These are phyloP conservation scores for Xylaria acuta DNA, from an alignment of 495 filamentous ascomycete species.

Conservation along the genomic window DNA sequence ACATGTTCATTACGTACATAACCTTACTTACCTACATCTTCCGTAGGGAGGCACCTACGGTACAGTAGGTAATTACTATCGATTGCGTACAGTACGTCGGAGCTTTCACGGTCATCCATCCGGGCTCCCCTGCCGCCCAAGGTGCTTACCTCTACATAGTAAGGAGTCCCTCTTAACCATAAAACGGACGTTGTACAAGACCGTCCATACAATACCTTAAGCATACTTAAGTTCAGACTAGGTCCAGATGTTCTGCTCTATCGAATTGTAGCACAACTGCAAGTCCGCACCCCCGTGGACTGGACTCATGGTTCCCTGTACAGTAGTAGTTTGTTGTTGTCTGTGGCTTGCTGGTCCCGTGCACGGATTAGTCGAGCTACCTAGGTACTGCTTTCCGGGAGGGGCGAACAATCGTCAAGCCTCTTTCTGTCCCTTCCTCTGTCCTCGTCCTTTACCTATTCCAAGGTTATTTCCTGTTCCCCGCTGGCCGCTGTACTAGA, in stretches of 20 bases:
- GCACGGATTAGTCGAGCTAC: constrained; percentile 12
- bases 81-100: background rate
- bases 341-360: constrained; percentile 22
- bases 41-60: background rate
- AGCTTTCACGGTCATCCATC: constrained; percentile 6
- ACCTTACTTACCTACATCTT: background rate
- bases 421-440: constrained; percentile 1
- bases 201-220: background rate
- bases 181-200: constrained; percentile 1
- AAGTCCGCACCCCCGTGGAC: background rate
- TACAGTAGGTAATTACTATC: background rate
- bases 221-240: background rate
- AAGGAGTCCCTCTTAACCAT: background rate
- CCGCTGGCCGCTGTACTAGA: background rate
- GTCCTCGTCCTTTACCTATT: background rate
- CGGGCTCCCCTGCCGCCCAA: constrained; percentile 6
- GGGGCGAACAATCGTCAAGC: constrained; percentile 20
- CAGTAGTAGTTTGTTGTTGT: background rate
- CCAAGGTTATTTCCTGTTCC: background rate
- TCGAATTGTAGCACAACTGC: constrained; percentile 10
- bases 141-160: too few relatives aligned
- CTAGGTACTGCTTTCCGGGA: constrained; percentile 5
- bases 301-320: constrained; percentile 1
- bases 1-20: background rate
- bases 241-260: background rate